Evolutionary conservation across 2,329 filamentous ascomycete species (phyloP).

Genomic region (Penicillium sp.): DNA sequence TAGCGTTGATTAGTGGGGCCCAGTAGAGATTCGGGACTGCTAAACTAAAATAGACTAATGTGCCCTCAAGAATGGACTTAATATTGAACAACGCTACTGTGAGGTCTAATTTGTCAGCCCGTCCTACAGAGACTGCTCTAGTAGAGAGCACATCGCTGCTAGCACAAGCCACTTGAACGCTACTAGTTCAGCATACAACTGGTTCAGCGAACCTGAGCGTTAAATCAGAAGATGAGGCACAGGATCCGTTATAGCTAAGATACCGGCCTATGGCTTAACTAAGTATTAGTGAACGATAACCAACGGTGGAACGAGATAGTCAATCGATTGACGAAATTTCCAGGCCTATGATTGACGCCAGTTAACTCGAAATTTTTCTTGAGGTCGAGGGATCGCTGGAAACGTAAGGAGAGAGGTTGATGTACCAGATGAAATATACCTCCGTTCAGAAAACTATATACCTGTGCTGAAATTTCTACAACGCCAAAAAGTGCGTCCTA

Average conservation of each 20-base stretch:
- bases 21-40: constrained; percentile 12
- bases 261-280: constrained; percentile 1
- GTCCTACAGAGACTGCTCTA: too few relatives aligned
- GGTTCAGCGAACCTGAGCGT: constrained; percentile 1
- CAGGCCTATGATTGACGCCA: too few relatives aligned
- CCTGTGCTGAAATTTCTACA: constrained; percentile 5
- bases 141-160: too few relatives aligned
- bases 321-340: not conserved
- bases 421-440: constrained; percentile 10
- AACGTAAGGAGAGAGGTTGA: constrained; percentile 5
- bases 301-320: not conserved
- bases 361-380: too few relatives aligned
- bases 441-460: constrained; percentile 9
- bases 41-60: not conserved
- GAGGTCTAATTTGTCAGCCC: not conserved
- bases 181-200: not conserved
- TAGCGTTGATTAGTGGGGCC: constrained; percentile 10
- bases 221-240: not conserved
- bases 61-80: not conserved
- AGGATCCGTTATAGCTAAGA: not conserved
- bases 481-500: not conserved
- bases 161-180: not conserved
- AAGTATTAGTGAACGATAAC: too few relatives aligned
- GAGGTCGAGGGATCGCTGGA: too few relatives aligned
- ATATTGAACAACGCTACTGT: not conserved